Evolutionary conservation across 2,329 filamentous ascomycete genomes (phyloP).

Genomic region (Monosporascus cannonballus): DNA sequence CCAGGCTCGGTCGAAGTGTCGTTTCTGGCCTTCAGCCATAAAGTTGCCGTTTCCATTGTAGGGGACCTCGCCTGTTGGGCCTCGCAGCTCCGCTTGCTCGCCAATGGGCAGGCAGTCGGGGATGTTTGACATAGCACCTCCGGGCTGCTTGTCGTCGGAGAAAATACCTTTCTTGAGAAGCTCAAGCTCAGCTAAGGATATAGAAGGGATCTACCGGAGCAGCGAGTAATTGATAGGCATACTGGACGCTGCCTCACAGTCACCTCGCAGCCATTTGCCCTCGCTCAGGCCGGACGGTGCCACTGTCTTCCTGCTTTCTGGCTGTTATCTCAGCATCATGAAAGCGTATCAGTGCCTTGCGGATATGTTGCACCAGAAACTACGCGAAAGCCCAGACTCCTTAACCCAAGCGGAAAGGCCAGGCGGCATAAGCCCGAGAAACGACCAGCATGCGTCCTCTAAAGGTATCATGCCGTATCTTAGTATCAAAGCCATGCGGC

Average conservation of each 20-base stretch:
- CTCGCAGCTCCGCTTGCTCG: constrained; percentile 44
- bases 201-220: neutral
- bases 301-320: neutral
- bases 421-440: neutral
- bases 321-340: neutral
- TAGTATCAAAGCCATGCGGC: neutral
- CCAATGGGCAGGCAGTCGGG: constrained; percentile 41
- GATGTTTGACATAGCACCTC: constrained; percentile 48
- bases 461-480: neutral
- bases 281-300: neutral
- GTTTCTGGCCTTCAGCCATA: constrained; percentile 33
- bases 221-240: neutral
- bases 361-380: neutral
- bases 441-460: neutral
- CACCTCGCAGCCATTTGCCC: neutral
- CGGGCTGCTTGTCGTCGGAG: constrained; percentile 38
- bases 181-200: neutral
- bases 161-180: constrained; percentile 18
- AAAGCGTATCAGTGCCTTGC: neutral
- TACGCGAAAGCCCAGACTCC: neutral
- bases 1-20: constrained; percentile 24
- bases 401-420: neutral
- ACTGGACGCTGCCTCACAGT: neutral
- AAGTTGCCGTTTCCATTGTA: constrained; percentile 43
- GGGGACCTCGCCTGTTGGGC: constrained; percentile 43